These are phyloP conservation scores for Acanthamoeba culbertsoni DNA, from an alignment of 208 protist genomes.

Conservation along the genomic window DNA sequence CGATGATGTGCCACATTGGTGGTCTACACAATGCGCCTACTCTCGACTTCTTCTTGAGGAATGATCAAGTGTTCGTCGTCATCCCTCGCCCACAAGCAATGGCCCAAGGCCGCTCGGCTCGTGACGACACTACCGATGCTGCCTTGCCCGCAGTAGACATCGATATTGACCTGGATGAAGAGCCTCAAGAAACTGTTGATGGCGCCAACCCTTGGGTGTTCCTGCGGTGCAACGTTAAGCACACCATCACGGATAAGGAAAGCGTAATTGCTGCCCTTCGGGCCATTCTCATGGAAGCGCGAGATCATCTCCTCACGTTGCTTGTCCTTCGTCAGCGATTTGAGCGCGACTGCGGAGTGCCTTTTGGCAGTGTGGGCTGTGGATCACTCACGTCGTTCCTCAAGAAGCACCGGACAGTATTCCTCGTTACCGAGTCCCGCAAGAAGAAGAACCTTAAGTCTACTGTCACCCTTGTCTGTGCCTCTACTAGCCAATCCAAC, in stretches of 20 bases:
- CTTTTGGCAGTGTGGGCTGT: slow-evolving; percentile 16
- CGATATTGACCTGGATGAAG: neutral
- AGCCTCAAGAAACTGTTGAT: neutral
- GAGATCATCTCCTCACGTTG: slow-evolving; percentile 35
- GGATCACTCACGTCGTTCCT: slow-evolving; percentile 28
- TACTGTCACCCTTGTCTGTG: neutral
- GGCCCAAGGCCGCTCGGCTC: neutral
- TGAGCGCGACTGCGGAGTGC: slow-evolving; percentile 41
- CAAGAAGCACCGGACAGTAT: neutral
- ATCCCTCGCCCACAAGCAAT: neutral
- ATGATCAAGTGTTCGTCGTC: slow-evolving; percentile 12
- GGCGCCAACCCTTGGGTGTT: neutral
- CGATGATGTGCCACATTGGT: neutral
- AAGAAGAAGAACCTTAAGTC: slow-evolving; percentile 55
- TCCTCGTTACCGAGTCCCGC: neutral
- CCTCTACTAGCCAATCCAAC: too few species aligned
- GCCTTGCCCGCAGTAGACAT: neutral
- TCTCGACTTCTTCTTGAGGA: slow-evolving; percentile 2
- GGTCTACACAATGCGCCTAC: slow-evolving; percentile 21
- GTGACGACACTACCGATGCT: neutral
- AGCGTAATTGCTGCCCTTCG: neutral
- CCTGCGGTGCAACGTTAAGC: slow-evolving; percentile 22
- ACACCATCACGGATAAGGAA: slow-evolving; percentile 6
- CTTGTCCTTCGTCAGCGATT: slow-evolving; percentile 25
- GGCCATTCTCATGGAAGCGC: neutral